Base-by-base conservation (phyloP, 73 alveolate species). In the Stentor coeruleus region DNA sequence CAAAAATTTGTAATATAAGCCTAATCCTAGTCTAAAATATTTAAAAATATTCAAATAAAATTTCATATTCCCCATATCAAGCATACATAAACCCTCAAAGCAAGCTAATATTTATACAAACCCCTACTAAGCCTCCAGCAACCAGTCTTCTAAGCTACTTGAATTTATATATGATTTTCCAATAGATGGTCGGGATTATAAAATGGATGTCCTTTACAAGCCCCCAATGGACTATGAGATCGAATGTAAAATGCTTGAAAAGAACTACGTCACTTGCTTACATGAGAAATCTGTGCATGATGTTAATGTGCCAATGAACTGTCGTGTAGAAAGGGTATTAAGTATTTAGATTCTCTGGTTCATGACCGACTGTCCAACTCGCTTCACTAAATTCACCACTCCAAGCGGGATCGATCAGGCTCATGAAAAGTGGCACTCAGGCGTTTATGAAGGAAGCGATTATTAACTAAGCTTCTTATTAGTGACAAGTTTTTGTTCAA, bases 211-310 rank as follows among this genome's bases (percentile, higher is more conserved):
- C 59, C 38, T 36, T 36, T 66, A 66, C 81, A 66, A 66, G 81
- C 81, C 81, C 20, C 81, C 81, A 33, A 66, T 66, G 81, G 30
- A 66, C 59, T 30, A 33, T 14, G 81, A 28, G 35, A 3, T 36
- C 49, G 81, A 66, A 57, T 66, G 81, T 2, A 36, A 66, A 30
- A 66, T 66, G 81, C 81, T 66, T 30, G 81, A 66, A 66, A 66
- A 66, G 49, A 66, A 66, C 49, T 66, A 66, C 30, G 49, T 66
- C 30, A 66, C 81, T 66, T 66, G 81, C 35, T 30, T 66, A 20
- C 38, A 66, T 33, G 81, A 66, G 35, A 66, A 66, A 57, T 15
- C 37, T 1, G 81, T 66, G 38, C n/a, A 66, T 30, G 81, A 66
- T 66, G 49, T 36, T 20, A 28, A 66, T 28, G 49, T 36, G 0